Base-by-base conservation (phyloP, 257 asterid genomes). In the Solanum lignicaule region DNA sequence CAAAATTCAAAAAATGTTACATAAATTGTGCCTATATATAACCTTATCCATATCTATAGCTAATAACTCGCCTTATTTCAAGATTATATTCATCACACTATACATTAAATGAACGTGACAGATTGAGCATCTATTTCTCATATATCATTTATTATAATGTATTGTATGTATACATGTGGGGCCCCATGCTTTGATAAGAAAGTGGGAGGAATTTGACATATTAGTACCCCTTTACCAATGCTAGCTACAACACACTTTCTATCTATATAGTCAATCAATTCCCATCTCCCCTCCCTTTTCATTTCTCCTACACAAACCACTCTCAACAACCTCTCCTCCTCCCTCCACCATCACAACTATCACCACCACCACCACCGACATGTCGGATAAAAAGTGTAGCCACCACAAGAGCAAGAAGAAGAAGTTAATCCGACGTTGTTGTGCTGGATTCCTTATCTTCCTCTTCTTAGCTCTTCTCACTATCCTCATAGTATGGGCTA, bases 401-500 rank as follows among this genome's bases (percentile, higher is more conserved):
- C 98, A 93, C 93, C 99, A 97, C 94, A 90, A 93, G 12, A 35
- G 27, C 87, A 90, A 41, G 91, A 88, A 89, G 72, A 89, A 86
- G 46, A 94, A 43, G 87, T 1, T 62, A 7, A 2, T 90, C 88
- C 84, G 82, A 16, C 92, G 90, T 1, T 85, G 88, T 58, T 92
- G 90, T 86, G 95, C 89, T 87, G 86, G 88, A 1, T 25, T 93
- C 2, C 91, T 94, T 2, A 39, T 94, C 89, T 2, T 92, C 84
- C 2, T 2, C 88, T 92, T 97, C 95, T 62, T 96, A 84, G 2
- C 92, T 89, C 94, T 95, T 6, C 3, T 95, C 12, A 6, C 88
- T 5, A 6, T 95, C 92, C 98, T 97, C 87, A 18, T 96, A 25
- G 60, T 89, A 2, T 95, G 99, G 99, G 98, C 98, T 36, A 48